Base-by-base conservation (phyloP, 768 basidiomycete species). In the Tylopilus cervinicoccineus region DNA sequence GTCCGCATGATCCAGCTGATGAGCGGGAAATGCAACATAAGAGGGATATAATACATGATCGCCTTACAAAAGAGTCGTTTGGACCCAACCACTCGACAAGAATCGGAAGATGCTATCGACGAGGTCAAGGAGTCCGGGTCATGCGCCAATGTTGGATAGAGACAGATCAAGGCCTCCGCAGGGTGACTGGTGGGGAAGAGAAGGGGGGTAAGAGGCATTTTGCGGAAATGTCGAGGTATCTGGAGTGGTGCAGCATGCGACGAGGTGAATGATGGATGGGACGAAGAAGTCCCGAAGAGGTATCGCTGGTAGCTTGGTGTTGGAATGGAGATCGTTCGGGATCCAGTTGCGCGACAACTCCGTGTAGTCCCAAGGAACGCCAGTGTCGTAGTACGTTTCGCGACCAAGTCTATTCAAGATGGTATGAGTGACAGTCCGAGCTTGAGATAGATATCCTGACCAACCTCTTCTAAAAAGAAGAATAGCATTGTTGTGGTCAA, bases 381-480 rank as follows among this genome's bases (percentile, higher is more conserved):
- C 26, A 37, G 28, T 11, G 24, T 27, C 24, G n/a, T n/a, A n/a
- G n/a, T 54, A n/a, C n/a, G n/a, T n/a, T n/a, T n/a, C n/a, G 46
- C 6, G 4, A 53, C 41, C 23, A 61, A 26, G 56, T 55, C 56
- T 54, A 20, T 34, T 2, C n/a, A n/a, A 5, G 6, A 34, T 22
- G 11, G 31, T 38, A 37, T 62, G 32, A 64, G 50, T 5, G n/a
- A 48, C 6, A 31, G n/a, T 26, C 2, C 2, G 19, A 3, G 26
- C 14, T 5, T 4, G 17, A 14, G n/a, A n/a, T n/a, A n/a, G 23
- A 22, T 22, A 19, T 4, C 16, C 20, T 7, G 5, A 55, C 67
- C 17, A 19, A 75, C 76, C 68, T 86, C 86, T 50, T 80, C 74
- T 13, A 87, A 66, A 62, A 75, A 80, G 16, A n/a, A n/a, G n/a